Conservation (phyloP, 495 filamentous ascomycete species). For the Cudoniella acicularis region DNA sequence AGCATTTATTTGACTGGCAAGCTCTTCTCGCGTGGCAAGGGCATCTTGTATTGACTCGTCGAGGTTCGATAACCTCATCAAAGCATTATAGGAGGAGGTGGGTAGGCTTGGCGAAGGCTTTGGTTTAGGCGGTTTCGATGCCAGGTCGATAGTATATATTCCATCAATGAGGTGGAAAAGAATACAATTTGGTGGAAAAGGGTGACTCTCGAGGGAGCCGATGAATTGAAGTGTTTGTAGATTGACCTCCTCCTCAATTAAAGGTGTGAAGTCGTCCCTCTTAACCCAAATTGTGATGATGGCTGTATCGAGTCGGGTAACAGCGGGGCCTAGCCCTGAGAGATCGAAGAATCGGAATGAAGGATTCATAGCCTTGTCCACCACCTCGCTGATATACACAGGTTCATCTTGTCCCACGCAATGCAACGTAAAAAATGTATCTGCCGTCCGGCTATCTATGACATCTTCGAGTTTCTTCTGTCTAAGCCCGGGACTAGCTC, state of each 20-base stretch:
- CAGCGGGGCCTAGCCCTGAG: conserved; percentile 55
- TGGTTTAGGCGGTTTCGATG: conserved; percentile 38
- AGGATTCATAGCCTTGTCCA: conserved; percentile 80
- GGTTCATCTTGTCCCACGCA: conserved; percentile 61
- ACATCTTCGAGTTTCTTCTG: conserved; percentile 77
- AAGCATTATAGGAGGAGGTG: conserved; percentile 84
- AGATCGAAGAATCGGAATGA: conserved; percentile 87
- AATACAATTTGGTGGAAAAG: conserved; percentile 80
- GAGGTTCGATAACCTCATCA: conserved; percentile 85
- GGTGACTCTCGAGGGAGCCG: conserved; percentile 72
- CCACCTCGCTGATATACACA: conserved; percentile 85
- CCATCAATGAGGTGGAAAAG: conserved; percentile 88
- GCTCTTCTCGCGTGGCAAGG: conserved; percentile 65
- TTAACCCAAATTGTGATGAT: conserved; percentile 77
- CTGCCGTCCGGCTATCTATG: conserved; percentile 67
- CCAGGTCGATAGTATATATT: conserved; percentile 65
- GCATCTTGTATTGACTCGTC: conserved; percentile 94
- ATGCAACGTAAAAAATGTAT: conserved; percentile 88
- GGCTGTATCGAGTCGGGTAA: conserved; percentile 61
- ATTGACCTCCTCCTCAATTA: conserved; percentile 70
- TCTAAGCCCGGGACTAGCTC: conserved; percentile 59
- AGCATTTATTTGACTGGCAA: conserved; percentile 73
- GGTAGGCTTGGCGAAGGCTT: conserved; percentile 39
- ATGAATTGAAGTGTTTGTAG: conserved; percentile 75
- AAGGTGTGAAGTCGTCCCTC: conserved; percentile 54